phyloP scores from a whole-genome alignment of 1,284 basidiomycete species.

The Tetrapyrgos nigripes region DNA sequence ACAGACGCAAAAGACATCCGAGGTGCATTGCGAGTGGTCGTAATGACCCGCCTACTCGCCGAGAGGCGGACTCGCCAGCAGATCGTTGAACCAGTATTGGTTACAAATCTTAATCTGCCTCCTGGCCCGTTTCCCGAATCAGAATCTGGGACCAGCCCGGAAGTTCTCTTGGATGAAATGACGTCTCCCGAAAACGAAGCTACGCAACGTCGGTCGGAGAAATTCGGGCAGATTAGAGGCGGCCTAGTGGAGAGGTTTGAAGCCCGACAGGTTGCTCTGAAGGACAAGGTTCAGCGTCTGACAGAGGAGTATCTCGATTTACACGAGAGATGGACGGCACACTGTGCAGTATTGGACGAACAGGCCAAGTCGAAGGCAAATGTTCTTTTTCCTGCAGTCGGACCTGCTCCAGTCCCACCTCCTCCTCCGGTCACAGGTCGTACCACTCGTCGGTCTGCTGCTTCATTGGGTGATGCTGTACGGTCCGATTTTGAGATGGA shows the following conservation, averaged over 20 bases:
- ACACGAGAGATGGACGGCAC: slow-evolving; percentile 74
- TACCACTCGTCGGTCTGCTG: slow-evolving; percentile 77
- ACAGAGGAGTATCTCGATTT: slow-evolving; percentile 71
- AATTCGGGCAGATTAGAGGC: slow-evolving; percentile 48
- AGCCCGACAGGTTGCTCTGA: slow-evolving; percentile 54
- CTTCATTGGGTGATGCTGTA: slow-evolving; percentile 85
- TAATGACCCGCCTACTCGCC: slow-evolving; percentile 62
- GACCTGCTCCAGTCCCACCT: slow-evolving; percentile 47
- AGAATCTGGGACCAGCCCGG: slow-evolving; percentile 43
- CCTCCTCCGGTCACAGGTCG: slow-evolving; percentile 57
- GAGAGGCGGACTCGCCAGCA: slow-evolving; percentile 67
- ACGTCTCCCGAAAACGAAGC: slow-evolving; percentile 38
- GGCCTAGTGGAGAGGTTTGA: slow-evolving; percentile 61
- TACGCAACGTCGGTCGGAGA: slow-evolving; percentile 39
- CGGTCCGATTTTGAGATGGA: slow-evolving; percentile 97
- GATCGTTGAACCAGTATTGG: slow-evolving; percentile 65
- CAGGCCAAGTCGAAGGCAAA: slow-evolving; percentile 31
- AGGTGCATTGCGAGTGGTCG: slow-evolving; percentile 66
- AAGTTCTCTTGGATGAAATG: slow-evolving; percentile 54
- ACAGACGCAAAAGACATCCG: slow-evolving; percentile 51
- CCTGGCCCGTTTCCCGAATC: slow-evolving; percentile 27
- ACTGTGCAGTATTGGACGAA: slow-evolving; percentile 72
- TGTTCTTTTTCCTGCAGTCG: slow-evolving; percentile 37
- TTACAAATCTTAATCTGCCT: slow-evolving; percentile 59
- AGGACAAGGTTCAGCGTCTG: slow-evolving; percentile 63